Percentiles rank a stretch among this genome's conserved stretches.
phyloP scores from a whole-genome alignment of 1,284 basidiomycete species.

The Cryptococcus floricola region DNA sequence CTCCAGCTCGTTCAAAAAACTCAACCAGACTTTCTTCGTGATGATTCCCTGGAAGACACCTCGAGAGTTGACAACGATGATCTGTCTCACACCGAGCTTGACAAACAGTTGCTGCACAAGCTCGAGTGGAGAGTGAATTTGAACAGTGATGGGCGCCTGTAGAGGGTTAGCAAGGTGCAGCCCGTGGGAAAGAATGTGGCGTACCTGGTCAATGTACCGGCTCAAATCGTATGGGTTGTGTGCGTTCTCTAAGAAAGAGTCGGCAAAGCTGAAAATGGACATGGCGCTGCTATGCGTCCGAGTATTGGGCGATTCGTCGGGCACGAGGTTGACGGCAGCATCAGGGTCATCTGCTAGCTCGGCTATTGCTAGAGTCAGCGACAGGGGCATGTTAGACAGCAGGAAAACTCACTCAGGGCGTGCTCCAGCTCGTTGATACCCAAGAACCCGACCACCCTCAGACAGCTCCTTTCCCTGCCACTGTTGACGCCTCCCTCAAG shows the following conservation, averaged over 20 bases:
- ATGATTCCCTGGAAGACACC: constrained; percentile 85
- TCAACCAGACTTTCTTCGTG: constrained; percentile 88
- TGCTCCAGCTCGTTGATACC: constrained; percentile 90
- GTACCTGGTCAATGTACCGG: constrained; percentile 81
- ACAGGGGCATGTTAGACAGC: not conserved
- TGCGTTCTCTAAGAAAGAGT: constrained; percentile 31
- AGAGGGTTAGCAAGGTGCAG: not conserved
- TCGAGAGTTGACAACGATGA: constrained; percentile 75
- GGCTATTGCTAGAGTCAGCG: constrained; percentile 50
- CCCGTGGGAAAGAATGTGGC: constrained; percentile 18
- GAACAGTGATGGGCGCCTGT: constrained; percentile 76
- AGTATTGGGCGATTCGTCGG: constrained; percentile 26
- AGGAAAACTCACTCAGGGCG: constrained; percentile 65
- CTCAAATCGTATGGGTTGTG: constrained; percentile 77
- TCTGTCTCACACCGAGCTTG: constrained; percentile 85
- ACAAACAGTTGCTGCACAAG: constrained; percentile 86
- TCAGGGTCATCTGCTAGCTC: constrained; percentile 71
- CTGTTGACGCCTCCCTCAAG: constrained; percentile 5
- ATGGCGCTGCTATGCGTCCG: constrained; percentile 22
- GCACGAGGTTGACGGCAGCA: constrained; percentile 62
- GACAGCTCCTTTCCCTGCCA: constrained; percentile 14
- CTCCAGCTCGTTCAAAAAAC: constrained; percentile 70
- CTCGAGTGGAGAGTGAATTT: constrained; percentile 77
- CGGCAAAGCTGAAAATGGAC: constrained; percentile 45
- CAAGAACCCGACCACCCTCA: constrained; percentile 84